These are phyloP conservation scores for Gynochthodes officinalis DNA, from an alignment of 257 asterid species.

Conservation along the genomic window DNA sequence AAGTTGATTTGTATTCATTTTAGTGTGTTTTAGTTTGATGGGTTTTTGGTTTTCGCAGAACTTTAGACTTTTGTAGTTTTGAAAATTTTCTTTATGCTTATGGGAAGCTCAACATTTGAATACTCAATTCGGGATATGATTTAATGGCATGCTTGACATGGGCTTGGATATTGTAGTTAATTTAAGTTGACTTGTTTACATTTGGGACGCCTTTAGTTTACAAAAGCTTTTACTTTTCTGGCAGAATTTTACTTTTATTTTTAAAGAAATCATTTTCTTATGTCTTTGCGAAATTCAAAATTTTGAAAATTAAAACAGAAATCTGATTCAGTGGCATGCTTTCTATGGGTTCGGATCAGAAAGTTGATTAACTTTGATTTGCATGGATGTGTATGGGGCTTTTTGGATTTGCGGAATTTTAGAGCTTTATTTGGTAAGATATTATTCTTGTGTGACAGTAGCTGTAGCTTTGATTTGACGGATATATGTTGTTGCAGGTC, in stretches of 20 bases:
- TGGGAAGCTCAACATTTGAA: neutral
- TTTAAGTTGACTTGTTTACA: neutral
- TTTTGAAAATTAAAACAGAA: neutral
- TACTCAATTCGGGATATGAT: neutral
- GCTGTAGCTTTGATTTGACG: neutral
- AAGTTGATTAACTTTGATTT: neutral
- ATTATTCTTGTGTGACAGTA: neutral
- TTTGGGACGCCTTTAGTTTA: neutral
- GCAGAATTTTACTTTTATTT: neutral
- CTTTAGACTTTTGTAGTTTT: neutral
- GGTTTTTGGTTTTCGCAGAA: neutral
- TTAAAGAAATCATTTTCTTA: neutral
- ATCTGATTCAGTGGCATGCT: neutral
- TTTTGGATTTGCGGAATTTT: neutral
- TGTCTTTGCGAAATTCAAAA: too few relatives aligned
- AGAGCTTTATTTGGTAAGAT: neutral
- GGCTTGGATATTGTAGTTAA: neutral
- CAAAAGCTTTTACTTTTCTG: too few relatives aligned
- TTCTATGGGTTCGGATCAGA: neutral
- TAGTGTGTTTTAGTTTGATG: neutral
- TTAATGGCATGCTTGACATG: neutral
- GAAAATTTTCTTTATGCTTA: neutral
- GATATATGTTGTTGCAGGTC: slow-evolving; percentile 25
- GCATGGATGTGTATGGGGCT: neutral
- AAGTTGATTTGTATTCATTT: neutral